A percentile compares a stretch with the other conserved stretches of the same genome.
phyloP scores from a whole-genome alignment of 2,329 filamentous ascomycete genomes.

The Talaromyces sp. region DNA sequence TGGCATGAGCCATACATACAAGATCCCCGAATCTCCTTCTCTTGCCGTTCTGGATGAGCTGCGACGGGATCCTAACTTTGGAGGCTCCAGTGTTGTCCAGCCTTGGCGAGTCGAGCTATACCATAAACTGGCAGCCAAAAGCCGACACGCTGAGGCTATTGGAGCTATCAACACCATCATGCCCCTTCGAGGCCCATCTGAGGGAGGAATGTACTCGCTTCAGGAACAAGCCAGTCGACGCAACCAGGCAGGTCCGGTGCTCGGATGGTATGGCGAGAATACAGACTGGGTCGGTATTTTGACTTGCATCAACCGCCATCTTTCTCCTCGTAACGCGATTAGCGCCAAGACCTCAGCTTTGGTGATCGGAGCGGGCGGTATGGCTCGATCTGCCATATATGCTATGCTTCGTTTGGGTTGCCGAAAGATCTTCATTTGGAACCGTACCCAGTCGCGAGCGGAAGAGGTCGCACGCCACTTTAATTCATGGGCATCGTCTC shows the following conservation, averaged over 20 bases:
- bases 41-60: conserved; percentile 42
- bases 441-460: conserved; percentile 69
- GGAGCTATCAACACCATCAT: conserved; percentile 50
- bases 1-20: conserved; percentile 45
- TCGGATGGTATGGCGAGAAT: conserved; percentile 50
- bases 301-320: conserved; percentile 45
- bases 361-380: conserved; percentile 66
- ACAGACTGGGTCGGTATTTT: conserved; percentile 50
- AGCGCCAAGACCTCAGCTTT: conserved; percentile 55
- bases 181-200: conserved; percentile 41
- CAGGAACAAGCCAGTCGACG: conserved; percentile 45
- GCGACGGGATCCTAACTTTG: conserved; percentile 42
- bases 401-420: conserved; percentile 77
- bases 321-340: conserved; percentile 56
- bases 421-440: conserved; percentile 73
- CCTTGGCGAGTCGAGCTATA: conserved; percentile 47
- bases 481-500: conserved; percentile 53
- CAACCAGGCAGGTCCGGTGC: conserved; percentile 44
- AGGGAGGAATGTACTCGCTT: conserved; percentile 41
- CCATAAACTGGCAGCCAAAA: conserved; percentile 42
- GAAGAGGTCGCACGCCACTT: conserved; percentile 71
- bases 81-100: conserved; percentile 47
- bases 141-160: conserved; percentile 48
- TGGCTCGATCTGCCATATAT: conserved; percentile 78
- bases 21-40: conserved; percentile 39